A percentile compares a stretch with the other conserved stretches of the same genome.
These are phyloP conservation scores for Samsoniella hepiali DNA, from an alignment of 2,329 filamentous ascomycete genomes.

Conservation along the genomic window DNA sequence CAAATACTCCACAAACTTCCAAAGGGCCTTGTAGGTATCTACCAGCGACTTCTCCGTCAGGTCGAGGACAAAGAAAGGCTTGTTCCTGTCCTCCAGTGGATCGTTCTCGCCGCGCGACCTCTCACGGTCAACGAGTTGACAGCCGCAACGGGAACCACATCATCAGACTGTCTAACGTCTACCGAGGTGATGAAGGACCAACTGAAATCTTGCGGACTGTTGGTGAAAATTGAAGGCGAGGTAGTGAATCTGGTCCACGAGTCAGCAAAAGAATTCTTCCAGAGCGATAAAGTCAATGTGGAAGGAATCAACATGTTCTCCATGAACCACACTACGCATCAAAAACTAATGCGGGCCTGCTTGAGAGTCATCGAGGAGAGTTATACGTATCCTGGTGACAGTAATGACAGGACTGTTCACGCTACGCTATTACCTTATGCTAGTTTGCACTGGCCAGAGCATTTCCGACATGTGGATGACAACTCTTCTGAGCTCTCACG, in stretches of 20 bases:
- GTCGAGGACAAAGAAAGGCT: slow-evolving; percentile 24
- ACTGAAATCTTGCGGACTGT: too few relatives aligned
- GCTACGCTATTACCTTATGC: not conserved
- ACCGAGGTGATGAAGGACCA: too few relatives aligned
- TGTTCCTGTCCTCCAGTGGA: slow-evolving; percentile 26
- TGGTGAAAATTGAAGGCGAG: not conserved
- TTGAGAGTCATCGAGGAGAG: too few relatives aligned
- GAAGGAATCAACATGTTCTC: not conserved
- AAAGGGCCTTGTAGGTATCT: slow-evolving; percentile 26
- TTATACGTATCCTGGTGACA: not conserved
- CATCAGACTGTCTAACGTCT: too few relatives aligned
- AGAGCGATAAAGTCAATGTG: not conserved
- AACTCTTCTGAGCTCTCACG: not conserved
- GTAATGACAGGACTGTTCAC: too few relatives aligned
- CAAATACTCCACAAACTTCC: slow-evolving; percentile 24
- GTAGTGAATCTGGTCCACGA: not conserved
- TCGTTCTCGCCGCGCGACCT: slow-evolving; percentile 26
- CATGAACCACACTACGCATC: not conserved
- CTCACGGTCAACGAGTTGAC: slow-evolving; percentile 26
- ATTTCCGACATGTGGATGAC: not conserved
- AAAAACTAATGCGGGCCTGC: not conserved
- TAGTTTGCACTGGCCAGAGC: not conserved
- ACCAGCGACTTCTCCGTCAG: slow-evolving; percentile 24
- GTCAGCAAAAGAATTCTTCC: not conserved
- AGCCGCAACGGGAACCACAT: slow-evolving; percentile 20